These are phyloP conservation scores for Lentinula sp. DNA, from an alignment of 768 basidiomycete genomes.

Conservation along the genomic window DNA sequence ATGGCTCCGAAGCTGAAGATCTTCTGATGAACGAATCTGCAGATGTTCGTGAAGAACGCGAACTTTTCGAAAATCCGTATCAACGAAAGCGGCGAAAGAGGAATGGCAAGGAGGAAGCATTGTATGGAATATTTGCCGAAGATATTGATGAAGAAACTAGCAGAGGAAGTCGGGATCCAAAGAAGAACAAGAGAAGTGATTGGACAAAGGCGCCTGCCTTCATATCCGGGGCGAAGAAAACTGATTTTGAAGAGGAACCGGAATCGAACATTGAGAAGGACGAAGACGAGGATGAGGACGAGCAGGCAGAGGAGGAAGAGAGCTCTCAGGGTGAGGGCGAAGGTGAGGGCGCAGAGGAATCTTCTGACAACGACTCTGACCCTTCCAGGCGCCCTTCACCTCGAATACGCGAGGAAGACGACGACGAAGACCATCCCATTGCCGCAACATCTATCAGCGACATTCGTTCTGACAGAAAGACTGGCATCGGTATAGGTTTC, in stretches of 20 bases:
- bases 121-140: conserved; percentile 73
- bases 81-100: conserved; percentile 59
- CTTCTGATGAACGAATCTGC: conserved; percentile 45
- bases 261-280: conserved; percentile 31
- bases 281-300: conserved; percentile 20
- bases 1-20: conserved; percentile 43
- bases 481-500: conserved; percentile 15
- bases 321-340: conserved; percentile 25
- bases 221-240: conserved; percentile 50
- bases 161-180: conserved; percentile 16
- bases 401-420: conserved; percentile 46
- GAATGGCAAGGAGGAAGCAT: conserved; percentile 63
- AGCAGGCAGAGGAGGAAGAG: conserved; percentile 22
- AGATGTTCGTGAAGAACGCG: conserved; percentile 66
- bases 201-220: conserved; percentile 80
- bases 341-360: conserved; percentile 30
- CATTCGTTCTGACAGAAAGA: conserved; percentile 10
- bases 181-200: conserved; percentile 41
- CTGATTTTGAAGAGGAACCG: conserved; percentile 31
- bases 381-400: conserved; percentile 52
- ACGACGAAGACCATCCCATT: conserved; percentile 32
- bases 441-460: conserved; percentile 26
- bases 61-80: conserved; percentile 75
- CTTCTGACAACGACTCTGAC: conserved; percentile 35
- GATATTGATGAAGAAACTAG: conserved; percentile 56